phyloP scores from a whole-genome alignment of 257 asterid genomes.

The Primulina huaijiensis region DNA sequence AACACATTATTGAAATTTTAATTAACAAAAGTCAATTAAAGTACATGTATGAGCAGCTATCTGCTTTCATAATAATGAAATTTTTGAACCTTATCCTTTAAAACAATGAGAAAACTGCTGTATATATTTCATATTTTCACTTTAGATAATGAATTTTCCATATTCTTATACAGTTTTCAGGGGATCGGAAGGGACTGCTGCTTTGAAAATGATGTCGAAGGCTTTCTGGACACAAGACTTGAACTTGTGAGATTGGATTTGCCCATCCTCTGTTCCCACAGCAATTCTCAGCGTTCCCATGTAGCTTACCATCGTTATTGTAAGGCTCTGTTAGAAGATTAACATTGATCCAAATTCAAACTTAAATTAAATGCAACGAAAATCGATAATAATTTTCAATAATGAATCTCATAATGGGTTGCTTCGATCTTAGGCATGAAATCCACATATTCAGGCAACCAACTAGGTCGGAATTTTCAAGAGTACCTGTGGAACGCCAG shows the following conservation, averaged over 20 bases:
- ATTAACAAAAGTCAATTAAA: no score
- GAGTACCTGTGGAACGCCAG: constrained; percentile 60
- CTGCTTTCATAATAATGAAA: no score
- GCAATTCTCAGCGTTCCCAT: constrained; percentile 61
- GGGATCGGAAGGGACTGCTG: constrained; percentile 33
- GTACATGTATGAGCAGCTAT: no score
- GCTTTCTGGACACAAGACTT: constrained; percentile 52
- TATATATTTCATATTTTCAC: no score
- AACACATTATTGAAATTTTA: no score
- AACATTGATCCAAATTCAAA: constrained; percentile 2
- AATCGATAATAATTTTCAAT: not conserved
- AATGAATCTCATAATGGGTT: no score
- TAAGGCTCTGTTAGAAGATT: constrained; percentile 43
- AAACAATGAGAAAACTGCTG: no score
- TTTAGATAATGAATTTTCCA: no score
- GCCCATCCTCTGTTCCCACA: constrained; percentile 60
- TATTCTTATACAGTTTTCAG: not conserved
- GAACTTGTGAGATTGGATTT: constrained; percentile 50
- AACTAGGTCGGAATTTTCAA: no score
- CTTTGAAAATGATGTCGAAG: constrained; percentile 45
- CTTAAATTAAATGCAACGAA: not conserved
- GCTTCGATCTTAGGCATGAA: no score
- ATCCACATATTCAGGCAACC: no score
- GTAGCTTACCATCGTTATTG: constrained; percentile 80
- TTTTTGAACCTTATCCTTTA: no score